phyloP scores from a whole-genome alignment of 495 filamentous ascomycete genomes.

The Hypoxylon fuscum region DNA sequence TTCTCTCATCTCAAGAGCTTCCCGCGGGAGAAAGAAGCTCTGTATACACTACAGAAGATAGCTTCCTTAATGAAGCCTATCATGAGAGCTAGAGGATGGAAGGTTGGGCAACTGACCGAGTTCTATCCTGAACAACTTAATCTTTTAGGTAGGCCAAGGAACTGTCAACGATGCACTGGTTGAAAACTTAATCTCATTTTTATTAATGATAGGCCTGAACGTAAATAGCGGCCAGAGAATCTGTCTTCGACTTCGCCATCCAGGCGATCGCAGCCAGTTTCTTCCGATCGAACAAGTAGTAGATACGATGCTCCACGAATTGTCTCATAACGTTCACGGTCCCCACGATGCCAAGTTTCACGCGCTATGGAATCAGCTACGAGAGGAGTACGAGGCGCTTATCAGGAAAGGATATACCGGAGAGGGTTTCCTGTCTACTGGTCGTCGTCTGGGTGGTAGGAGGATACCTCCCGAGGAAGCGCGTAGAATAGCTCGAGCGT shows the following conservation, averaged over 20 bases:
- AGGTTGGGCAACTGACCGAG: slow-evolving; percentile 80
- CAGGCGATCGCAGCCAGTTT: slow-evolving; percentile 78
- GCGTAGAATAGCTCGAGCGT: slow-evolving; percentile 74
- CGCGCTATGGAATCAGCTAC: slow-evolving; percentile 84
- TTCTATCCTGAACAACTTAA: slow-evolving; percentile 81
- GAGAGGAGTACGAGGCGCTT: slow-evolving; percentile 82
- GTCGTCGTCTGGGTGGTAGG: slow-evolving; percentile 75
- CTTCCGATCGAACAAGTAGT: slow-evolving; percentile 79
- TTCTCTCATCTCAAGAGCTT: slow-evolving; percentile 82
- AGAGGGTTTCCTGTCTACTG: slow-evolving; percentile 84
- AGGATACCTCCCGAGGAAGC: slow-evolving; percentile 78
- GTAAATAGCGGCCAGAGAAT: slow-evolving; percentile 79
- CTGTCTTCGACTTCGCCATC: slow-evolving; percentile 82
- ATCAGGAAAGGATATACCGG: slow-evolving; percentile 86
- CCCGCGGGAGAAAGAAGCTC: slow-evolving; percentile 79
- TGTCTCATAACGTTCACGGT: slow-evolving; percentile 85
- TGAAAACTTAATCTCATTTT: slow-evolving; percentile 13
- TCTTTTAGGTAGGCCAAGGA: slow-evolving; percentile 67
- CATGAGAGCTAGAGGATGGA: slow-evolving; percentile 87
- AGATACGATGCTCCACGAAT: slow-evolving; percentile 96
- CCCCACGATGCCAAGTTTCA: slow-evolving; percentile 87
- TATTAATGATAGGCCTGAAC: slow-evolving; percentile 79
- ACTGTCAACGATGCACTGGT: neutral
- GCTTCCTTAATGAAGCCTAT: slow-evolving; percentile 94
- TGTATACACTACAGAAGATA: slow-evolving; percentile 81